phyloP scores from a whole-genome alignment of 2,329 filamentous ascomycete genomes.

The Exophiala mesophila region DNA sequence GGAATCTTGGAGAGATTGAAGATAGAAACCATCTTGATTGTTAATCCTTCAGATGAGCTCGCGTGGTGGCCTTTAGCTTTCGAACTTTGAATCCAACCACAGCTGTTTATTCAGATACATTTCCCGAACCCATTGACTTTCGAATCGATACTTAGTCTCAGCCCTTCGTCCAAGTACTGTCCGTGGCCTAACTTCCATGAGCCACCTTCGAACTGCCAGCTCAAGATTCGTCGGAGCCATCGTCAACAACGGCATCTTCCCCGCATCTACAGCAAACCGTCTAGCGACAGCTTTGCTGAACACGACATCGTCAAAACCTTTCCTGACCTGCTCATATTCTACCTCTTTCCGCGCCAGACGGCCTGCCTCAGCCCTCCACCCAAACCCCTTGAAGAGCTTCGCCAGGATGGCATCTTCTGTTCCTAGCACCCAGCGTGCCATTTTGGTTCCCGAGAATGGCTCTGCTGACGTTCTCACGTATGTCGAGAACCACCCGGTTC shows the following conservation, averaged over 20 bases:
- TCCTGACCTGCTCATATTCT: too few relatives aligned
- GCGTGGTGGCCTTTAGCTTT: too few relatives aligned
- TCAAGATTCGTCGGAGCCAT: neutral
- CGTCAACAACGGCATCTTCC: neutral
- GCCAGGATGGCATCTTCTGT: conserved; percentile 21
- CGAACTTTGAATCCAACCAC: too few relatives aligned
- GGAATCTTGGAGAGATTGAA: too few relatives aligned
- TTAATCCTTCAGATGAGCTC: too few relatives aligned
- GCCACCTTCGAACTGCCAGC: neutral
- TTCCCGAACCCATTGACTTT: too few relatives aligned
- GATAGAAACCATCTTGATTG: too few relatives aligned
- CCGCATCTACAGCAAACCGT: neutral
- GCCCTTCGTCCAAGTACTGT: too few relatives aligned
- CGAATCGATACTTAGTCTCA: too few relatives aligned
- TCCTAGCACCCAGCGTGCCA: conserved; percentile 60
- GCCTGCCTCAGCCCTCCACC: neutral
- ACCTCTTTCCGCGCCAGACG: neutral
- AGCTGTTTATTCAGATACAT: too few relatives aligned
- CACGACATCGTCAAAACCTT: neutral
- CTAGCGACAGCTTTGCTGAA: neutral
- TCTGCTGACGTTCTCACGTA: conserved; percentile 67
- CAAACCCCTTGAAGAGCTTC: neutral
- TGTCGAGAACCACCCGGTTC: conserved; percentile 66
- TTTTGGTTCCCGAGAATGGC: conserved; percentile 67
- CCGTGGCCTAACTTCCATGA: neutral